Evolutionary conservation across 768 basidiomycete genomes (phyloP).

Genomic region (Kwoniella botswanensis): DNA sequence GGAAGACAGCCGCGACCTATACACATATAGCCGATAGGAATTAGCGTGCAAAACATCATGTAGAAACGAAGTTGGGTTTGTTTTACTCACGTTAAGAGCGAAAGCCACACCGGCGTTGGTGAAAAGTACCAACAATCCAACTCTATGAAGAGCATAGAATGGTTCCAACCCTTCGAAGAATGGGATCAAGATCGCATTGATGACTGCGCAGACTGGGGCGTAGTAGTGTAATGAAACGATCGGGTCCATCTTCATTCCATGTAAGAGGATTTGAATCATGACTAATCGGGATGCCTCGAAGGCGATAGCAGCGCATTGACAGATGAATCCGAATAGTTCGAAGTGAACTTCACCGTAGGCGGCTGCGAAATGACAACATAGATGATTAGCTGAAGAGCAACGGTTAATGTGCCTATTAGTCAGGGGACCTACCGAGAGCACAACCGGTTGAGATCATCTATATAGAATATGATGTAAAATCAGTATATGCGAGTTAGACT

Average conservation of each 20-base stretch:
- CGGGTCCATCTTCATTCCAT: conserved; percentile 98
- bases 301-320: conserved; percentile 84
- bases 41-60: background rate
- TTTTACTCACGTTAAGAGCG: conserved; percentile 68
- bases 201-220: conserved; percentile 74
- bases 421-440: conserved; percentile 47
- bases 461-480: background rate
- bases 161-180: conserved; percentile 93
- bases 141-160: conserved; percentile 70
- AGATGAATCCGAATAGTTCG: conserved; percentile 83
- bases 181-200: conserved; percentile 84
- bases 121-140: conserved; percentile 75
- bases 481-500: too few species aligned
- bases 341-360: conserved; percentile 90
- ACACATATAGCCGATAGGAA: background rate
- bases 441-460: conserved; percentile 85
- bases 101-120: conserved; percentile 88
- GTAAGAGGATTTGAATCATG: conserved; percentile 93
- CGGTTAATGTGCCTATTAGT: too few species aligned
- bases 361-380: conserved; percentile 62
- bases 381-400: too few species aligned
- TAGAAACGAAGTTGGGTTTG: too few species aligned
- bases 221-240: conserved; percentile 83
- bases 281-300: conserved; percentile 90
- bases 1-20: conserved; percentile 84